Evolutionary conservation across 495 filamentous ascomycete species (phyloP).

Genomic region (Daldinia vernicosa): DNA sequence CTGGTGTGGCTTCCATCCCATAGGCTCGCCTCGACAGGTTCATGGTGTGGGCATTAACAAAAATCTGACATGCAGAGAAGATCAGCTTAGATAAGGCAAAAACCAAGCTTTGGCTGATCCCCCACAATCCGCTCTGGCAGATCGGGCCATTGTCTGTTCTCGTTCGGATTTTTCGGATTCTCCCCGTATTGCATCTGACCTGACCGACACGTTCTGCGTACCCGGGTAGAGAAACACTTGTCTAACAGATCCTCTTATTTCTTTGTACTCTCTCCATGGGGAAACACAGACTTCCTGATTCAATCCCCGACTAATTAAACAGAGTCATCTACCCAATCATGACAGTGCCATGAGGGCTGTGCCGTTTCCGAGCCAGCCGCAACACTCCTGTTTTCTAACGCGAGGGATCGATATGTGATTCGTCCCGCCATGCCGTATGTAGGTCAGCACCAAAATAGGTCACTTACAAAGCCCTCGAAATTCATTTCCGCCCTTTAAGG

Average conservation of each 20-base stretch:
- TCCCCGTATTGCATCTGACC: background rate
- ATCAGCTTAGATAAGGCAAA: background rate
- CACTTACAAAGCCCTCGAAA: conserved; percentile 2
- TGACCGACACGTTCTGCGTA: background rate
- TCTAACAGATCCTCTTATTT: background rate
- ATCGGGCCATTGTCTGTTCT: background rate
- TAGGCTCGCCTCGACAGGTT: background rate
- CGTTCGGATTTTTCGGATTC: background rate
- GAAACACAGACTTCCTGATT: background rate
- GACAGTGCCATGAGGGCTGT: background rate
- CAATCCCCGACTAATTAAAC: background rate
- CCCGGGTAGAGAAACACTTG: too few species aligned
- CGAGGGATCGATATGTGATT: conserved; percentile 11
- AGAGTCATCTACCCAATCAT: background rate
- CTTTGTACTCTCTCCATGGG: background rate
- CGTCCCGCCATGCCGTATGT: conserved; percentile 1
- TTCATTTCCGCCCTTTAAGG: conserved; percentile 4
- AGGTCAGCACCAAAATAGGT: conserved; percentile 20
- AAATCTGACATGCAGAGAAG: conserved; percentile 1
- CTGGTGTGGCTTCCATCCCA: background rate
- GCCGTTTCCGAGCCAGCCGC: conserved; percentile 2
- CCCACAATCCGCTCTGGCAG: background rate
- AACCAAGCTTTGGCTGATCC: background rate
- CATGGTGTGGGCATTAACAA: background rate
- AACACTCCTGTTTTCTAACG: background rate